Percentiles rank a stretch among this genome's conserved stretches.
Conservation (phyloP, 2,329 filamentous ascomycete species). For the Cercospora sp. region DNA sequence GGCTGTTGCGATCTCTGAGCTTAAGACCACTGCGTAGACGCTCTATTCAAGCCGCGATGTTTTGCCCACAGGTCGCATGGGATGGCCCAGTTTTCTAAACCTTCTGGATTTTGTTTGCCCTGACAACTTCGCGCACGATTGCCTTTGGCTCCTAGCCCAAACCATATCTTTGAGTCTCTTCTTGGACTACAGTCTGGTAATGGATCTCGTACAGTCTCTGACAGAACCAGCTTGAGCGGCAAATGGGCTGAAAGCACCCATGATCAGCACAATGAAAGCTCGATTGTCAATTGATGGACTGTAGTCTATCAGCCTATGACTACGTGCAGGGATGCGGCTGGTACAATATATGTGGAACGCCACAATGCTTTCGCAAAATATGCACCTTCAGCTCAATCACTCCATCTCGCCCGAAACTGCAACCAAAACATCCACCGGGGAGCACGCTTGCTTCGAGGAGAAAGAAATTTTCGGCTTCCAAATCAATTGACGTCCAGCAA, state of each 20-base stretch:
- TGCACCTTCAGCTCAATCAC: background rate
- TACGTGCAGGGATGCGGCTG: background rate
- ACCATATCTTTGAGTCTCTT: too few relatives aligned
- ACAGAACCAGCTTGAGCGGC: background rate
- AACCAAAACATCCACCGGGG: background rate
- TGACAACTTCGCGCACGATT: too few relatives aligned
- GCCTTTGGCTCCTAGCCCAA: too few relatives aligned
- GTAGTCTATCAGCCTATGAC: background rate
- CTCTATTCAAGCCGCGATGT: too few relatives aligned
- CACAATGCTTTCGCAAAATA: background rate
- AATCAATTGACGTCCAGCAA: too few relatives aligned
- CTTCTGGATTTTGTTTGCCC: too few relatives aligned
- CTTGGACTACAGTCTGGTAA: too few relatives aligned
- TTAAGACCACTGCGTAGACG: too few relatives aligned
- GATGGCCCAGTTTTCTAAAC: too few relatives aligned
- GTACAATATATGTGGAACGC: background rate
- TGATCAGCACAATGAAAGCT: background rate
- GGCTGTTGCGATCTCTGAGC: background rate
- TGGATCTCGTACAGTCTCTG: background rate
- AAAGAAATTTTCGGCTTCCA: too few relatives aligned
- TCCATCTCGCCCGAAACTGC: background rate
- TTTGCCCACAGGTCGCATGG: too few relatives aligned
- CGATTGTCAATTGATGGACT: background rate
- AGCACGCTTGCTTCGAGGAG: background rate
- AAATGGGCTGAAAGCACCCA: background rate